Evolutionary conservation across 2,329 filamentous ascomycete species (phyloP).

Genomic region (Hypoxylon sp.): DNA sequence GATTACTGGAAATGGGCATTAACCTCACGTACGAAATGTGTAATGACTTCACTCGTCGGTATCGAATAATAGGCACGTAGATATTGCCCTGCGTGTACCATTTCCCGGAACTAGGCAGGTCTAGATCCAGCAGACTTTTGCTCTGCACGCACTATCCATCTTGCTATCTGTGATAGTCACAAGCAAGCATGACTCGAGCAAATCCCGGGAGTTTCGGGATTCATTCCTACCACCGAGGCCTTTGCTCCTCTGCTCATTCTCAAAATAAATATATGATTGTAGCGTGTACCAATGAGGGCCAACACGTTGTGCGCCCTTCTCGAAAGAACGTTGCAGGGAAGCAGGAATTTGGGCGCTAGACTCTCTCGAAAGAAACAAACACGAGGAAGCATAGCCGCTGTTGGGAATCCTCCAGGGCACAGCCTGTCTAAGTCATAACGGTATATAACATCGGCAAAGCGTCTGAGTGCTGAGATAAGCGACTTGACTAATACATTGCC

Average conservation of each 20-base stretch:
- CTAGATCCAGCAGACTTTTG: conserved; percentile 36
- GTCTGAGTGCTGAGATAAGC: conserved; percentile 33
- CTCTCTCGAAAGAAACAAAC: conserved; percentile 31
- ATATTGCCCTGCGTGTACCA: conserved; percentile 17
- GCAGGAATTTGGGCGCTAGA: conserved; percentile 25
- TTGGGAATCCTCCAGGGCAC: conserved; percentile 20
- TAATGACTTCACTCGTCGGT: conserved; percentile 34
- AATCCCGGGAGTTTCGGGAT: conserved; percentile 41
- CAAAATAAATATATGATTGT: conserved; percentile 28
- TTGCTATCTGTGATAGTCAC: conserved; percentile 30
- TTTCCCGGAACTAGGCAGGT: conserved; percentile 37
- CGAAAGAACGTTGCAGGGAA: conserved; percentile 26
- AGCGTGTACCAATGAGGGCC: conserved; percentile 29
- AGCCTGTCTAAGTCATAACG: conserved; percentile 29
- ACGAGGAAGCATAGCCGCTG: conserved; percentile 24
- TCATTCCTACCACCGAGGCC: conserved; percentile 26
- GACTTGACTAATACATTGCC: conserved; percentile 33
- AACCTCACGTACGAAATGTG: conserved; percentile 28
- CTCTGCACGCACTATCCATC: conserved; percentile 26
- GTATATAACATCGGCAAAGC: conserved; percentile 27
- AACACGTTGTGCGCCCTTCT: conserved; percentile 28
- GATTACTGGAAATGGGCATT: conserved; percentile 22
- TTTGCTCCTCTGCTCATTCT: conserved; percentile 25
- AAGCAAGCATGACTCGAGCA: conserved; percentile 41
- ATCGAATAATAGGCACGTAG: conserved; percentile 18